Evolutionary conservation across 108 stramenopile genomes (phyloP), one percentile per base, ranked within the genome.

Genomic region (Seminavis robusta): DNA sequence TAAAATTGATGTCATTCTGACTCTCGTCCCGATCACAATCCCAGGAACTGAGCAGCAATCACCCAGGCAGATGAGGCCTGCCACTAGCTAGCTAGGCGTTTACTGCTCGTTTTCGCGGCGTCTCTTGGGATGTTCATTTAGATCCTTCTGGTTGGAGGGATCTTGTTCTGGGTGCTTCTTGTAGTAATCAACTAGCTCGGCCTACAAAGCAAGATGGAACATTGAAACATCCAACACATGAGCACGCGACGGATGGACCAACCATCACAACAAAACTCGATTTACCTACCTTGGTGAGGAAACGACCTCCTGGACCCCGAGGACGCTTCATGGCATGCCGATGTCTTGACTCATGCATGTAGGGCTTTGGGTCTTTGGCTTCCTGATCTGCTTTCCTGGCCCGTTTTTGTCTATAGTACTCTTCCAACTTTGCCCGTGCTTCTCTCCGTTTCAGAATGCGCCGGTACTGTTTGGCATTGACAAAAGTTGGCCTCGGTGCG

Each of bases 391-490:
- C 74, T 34, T 50, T 46, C 23, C 48, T 13, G 15, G 45, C 32
- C 33, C 61, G 34, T 19, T 59, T 56, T 39, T 56, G 48, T 47
- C 40, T 27, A 45, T 69, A 69, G 42, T 73, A 79, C 44, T 83
- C 82, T 45, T 86, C 90, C 32, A 92, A 54, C 41, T 73, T 81
- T 8, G 78, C 76, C 39, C 90, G 78, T 8, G 83, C 90, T 61
- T 88, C 83, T 17, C 90, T 59, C 8, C 90, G 61, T 52, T 92
- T 92, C 36, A 92, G 56, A 42, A 92, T 92, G 13, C 86, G 70
- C 15, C 70, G 63, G 59, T 86, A 92, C 34, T 92, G 90, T 60
- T 88, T 92, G 42, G 90, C 84, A 57, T 92, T 92, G 23, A 92
- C 90, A 67, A 77, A 88, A 8, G 83, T 86, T 9, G 86, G 86